A percentile compares a stretch with the other conserved stretches of the same genome.
Conservation (phyloP, 768 basidiomycete genomes). For the Tephrocybe sp. region DNA sequence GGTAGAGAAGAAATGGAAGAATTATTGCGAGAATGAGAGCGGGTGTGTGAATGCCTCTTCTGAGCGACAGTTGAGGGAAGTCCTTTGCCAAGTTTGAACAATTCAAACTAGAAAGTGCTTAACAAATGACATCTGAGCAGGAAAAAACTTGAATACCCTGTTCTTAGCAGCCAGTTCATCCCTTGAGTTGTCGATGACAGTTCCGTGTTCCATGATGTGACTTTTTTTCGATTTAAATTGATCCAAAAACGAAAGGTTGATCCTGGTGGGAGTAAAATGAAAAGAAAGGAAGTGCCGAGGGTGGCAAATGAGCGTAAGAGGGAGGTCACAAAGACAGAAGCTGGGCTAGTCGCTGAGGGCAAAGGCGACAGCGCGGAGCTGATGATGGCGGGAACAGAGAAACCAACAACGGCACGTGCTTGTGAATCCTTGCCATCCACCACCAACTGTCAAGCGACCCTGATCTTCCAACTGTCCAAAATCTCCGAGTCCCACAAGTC, state of each 20-base stretch:
- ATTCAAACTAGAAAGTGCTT: conserved; percentile 51
- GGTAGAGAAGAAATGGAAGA: conserved; percentile 40
- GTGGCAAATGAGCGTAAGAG: conserved; percentile 18
- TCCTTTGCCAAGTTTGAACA: conserved; percentile 65
- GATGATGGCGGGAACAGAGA: conserved; percentile 19
- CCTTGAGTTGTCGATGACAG: conserved; percentile 23
- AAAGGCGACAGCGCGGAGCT: conserved; percentile 10
- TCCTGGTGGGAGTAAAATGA: conserved; percentile 32
- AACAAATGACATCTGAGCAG: conserved; percentile 1
- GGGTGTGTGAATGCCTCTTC: conserved; percentile 51
- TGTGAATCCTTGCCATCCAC: not conserved
- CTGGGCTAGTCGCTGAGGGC: conserved; percentile 13
- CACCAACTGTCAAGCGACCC: conserved; percentile 1
- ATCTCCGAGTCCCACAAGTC: conserved; percentile 8
- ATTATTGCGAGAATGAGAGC: conserved; percentile 73
- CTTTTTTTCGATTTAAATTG: conserved; percentile 11
- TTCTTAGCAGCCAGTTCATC: conserved; percentile 39
- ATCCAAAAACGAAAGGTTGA: conserved; percentile 26
- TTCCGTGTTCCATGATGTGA: conserved; percentile 24
- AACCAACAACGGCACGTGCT: conserved; percentile 20
- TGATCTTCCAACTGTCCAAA: conserved; percentile 1
- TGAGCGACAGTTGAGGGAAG: conserved; percentile 34
- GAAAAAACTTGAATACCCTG: conserved; percentile 28
- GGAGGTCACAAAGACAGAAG: conserved; percentile 14
- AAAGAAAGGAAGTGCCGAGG: conserved; percentile 37